A percentile compares a stretch with the other conserved stretches of the same genome.
These are phyloP conservation scores for Pseudophaeomoniella oleicola DNA, from an alignment of 2,329 filamentous ascomycete species.

Conservation along the genomic window DNA sequence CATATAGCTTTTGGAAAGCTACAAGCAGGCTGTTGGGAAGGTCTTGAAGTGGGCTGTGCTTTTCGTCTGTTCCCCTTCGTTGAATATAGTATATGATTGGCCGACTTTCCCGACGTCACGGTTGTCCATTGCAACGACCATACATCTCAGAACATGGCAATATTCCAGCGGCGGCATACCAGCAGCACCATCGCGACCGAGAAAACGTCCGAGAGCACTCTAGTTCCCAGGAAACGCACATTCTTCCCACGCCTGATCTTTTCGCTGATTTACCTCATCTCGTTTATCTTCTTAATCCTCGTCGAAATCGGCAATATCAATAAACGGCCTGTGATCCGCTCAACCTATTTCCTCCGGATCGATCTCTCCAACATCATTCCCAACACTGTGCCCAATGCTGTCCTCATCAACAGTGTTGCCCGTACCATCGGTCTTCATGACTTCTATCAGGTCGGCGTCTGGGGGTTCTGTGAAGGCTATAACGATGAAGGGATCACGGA, in stretches of 20 bases:
- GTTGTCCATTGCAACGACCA: too few species aligned
- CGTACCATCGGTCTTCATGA: constrained; percentile 78
- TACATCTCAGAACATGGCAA: too few species aligned
- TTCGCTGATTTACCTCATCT: constrained; percentile 56
- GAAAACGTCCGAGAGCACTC: constrained; percentile 7
- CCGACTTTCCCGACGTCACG: too few species aligned
- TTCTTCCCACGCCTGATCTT: constrained; percentile 44
- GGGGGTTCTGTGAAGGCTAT: constrained; percentile 87
- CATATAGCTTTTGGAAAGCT: too few species aligned
- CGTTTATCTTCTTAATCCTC: constrained; percentile 65
- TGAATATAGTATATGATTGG: too few species aligned
- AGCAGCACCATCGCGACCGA: constrained; percentile 11
- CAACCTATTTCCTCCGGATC: constrained; percentile 74
- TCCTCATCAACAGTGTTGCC: constrained; percentile 74
- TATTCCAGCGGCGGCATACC: constrained; percentile 2
- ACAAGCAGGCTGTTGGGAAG: too few species aligned
- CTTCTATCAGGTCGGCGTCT: constrained; percentile 85
- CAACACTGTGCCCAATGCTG: constrained; percentile 52
- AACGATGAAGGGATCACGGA: constrained; percentile 56
- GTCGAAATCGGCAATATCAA: constrained; percentile 65
- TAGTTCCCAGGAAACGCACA: constrained; percentile 15
- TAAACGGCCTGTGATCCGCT: constrained; percentile 44
- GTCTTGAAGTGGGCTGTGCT: too few species aligned
- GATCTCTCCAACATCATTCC: constrained; percentile 73
- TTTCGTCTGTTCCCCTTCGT: too few species aligned